Conservation (phyloP, 2,329 filamentous ascomycete genomes). For the Fusarium coffeatum region DNA sequence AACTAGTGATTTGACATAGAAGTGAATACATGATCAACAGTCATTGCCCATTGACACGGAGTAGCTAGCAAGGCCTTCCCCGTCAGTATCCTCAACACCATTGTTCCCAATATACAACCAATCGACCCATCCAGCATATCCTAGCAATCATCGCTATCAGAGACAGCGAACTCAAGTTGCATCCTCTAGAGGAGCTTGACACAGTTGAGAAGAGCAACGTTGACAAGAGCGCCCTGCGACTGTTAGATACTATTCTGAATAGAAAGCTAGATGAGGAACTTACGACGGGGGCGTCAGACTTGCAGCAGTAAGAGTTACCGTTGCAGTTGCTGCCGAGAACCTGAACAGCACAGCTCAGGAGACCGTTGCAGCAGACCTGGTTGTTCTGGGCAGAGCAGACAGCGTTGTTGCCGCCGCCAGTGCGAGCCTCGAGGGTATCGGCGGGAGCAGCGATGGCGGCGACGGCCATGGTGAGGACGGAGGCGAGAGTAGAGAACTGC, state of each 20-base stretch:
- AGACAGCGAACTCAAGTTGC: fast-evolving
- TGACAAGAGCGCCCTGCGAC: constrained; percentile 9
- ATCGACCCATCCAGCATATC: background rate
- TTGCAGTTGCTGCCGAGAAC: constrained; percentile 14
- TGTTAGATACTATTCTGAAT: background rate
- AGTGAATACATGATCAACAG: constrained; percentile 1
- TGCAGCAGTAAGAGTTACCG: constrained; percentile 9
- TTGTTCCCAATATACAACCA: background rate
- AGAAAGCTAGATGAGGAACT: background rate
- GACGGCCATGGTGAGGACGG: constrained; percentile 25
- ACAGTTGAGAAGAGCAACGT: constrained; percentile 25
- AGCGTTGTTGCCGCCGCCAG: background rate
- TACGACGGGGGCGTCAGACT: background rate
- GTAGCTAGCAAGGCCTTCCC: constrained; percentile 17
- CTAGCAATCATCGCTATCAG: background rate
- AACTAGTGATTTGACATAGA: background rate
- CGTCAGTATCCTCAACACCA: background rate
- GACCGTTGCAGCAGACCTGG: constrained; percentile 24
- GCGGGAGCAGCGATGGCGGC: constrained; percentile 25
- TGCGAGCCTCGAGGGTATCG: constrained; percentile 17
- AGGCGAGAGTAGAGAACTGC: constrained; percentile 31
- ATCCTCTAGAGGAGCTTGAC: background rate
- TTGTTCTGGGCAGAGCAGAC: constrained; percentile 17
- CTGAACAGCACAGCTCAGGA: constrained; percentile 18
- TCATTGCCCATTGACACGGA: background rate